Percentiles rank a stretch among this genome's conserved stretches.
These are phyloP conservation scores for Parathielavia appendiculata DNA, from an alignment of 495 filamentous ascomycete genomes.

Conservation along the genomic window DNA sequence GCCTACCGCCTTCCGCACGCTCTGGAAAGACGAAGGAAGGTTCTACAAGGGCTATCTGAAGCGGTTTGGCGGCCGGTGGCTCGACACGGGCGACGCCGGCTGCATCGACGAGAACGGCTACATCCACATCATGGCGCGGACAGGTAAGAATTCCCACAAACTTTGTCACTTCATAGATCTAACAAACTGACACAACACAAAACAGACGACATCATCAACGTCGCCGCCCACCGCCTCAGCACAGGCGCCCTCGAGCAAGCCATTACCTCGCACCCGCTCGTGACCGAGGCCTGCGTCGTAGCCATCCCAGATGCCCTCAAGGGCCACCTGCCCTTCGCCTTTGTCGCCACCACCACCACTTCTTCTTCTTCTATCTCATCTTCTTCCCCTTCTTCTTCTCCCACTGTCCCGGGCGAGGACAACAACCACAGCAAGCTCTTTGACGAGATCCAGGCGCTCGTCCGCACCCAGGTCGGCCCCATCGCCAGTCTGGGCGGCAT, in stretches of 20 bases:
- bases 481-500: conserved; percentile 82
- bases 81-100: conserved; percentile 89
- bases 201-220: conserved; percentile 87
- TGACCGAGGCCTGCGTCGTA: conserved; percentile 80
- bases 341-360: conserved; percentile 54
- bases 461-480: conserved; percentile 80
- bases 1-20: conserved; percentile 75
- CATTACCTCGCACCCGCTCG: conserved; percentile 68
- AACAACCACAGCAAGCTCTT: conserved; percentile 45
- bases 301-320: conserved; percentile 81
- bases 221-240: conserved; percentile 85
- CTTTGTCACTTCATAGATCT: neutral
- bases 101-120: conserved; percentile 78
- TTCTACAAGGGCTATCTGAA: conserved; percentile 80
- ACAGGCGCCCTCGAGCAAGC: conserved; percentile 89
- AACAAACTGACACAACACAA: neutral
- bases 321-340: conserved; percentile 86
- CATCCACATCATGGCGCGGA: conserved; percentile 77
- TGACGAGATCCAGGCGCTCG: conserved; percentile 54
- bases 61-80: conserved; percentile 71
- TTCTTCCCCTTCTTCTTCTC: neutral
- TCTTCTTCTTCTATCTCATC: too few relatives aligned
- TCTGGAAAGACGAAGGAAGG: conserved; percentile 77
- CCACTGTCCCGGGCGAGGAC: conserved; percentile 27
- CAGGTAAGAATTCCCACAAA: conserved; percentile 28